Percentiles rank a stretch among this genome's conserved stretches.
phyloP scores from a whole-genome alignment of 352 stramenopile genomes.

The Phytophthora quininea region DNA sequence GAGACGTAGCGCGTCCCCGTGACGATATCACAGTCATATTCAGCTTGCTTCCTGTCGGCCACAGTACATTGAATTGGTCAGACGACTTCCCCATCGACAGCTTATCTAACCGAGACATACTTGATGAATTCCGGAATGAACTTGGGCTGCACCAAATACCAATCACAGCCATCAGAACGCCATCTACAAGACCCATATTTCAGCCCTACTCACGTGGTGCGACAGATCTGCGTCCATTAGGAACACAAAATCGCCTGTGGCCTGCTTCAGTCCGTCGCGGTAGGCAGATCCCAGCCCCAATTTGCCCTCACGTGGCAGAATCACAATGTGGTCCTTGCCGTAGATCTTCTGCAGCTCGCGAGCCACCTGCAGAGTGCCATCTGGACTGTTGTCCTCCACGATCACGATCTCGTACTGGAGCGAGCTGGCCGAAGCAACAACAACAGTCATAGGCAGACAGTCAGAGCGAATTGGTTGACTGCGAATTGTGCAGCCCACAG shows the following conservation, averaged over 20 bases:
- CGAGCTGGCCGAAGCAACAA: slow-evolving; percentile 44
- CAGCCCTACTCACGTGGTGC: slow-evolving; percentile 88
- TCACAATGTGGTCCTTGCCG: slow-evolving; percentile 91
- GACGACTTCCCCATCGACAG: background rate
- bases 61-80: slow-evolving; percentile 11
- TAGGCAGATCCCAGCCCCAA: slow-evolving; percentile 97
- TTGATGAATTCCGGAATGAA: slow-evolving; percentile 95
- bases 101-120: slow-evolving; percentile 27
- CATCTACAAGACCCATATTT: background rate
- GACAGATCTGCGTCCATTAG: slow-evolving; percentile 99
- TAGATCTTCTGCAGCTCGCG: slow-evolving; percentile 91
- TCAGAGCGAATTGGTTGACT: background rate
- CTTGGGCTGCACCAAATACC: slow-evolving; percentile 82
- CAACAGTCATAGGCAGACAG: slow-evolving; percentile 8
- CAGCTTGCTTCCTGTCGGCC: slow-evolving; percentile 64
- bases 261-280: slow-evolving; percentile 93
- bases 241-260: slow-evolving; percentile 95
- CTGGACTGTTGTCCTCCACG: slow-evolving; percentile 97
- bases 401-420: slow-evolving; percentile 97
- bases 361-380: slow-evolving; percentile 96
- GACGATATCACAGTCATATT: slow-evolving; percentile 94
- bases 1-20: slow-evolving; percentile 95
- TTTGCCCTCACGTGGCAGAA: slow-evolving; percentile 95
- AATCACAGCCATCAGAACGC: background rate
- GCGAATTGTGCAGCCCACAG: slow-evolving; percentile 4